A percentile compares a stretch with the other conserved stretches of the same genome.
Conservation (phyloP, 2,329 filamentous ascomycete species). For the Colletotrichum sp. region DNA sequence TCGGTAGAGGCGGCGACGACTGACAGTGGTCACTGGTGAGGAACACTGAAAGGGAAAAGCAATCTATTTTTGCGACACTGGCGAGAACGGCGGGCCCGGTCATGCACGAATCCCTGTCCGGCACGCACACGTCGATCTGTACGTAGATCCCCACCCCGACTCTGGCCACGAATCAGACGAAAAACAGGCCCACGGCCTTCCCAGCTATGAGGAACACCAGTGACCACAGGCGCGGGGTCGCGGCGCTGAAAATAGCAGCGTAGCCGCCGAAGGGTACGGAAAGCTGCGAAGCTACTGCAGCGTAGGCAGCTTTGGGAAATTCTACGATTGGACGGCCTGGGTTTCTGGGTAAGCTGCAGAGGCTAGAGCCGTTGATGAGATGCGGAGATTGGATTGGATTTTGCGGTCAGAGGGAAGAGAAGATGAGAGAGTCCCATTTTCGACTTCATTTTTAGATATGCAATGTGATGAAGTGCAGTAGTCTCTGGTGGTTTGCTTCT, state of each 20-base stretch:
- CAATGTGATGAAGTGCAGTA: not conserved
- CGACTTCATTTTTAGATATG: conserved; percentile 8
- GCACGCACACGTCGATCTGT: conserved; percentile 12
- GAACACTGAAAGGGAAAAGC: not conserved
- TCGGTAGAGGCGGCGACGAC: not conserved
- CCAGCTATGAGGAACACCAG: not conserved
- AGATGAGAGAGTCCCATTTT: not conserved
- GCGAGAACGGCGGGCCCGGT: not conserved
- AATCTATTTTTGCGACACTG: conserved; percentile 21
- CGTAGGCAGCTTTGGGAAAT: not conserved
- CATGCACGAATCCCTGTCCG: conserved; percentile 3
- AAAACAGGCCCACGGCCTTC: not conserved
- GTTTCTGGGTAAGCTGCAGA: not conserved
- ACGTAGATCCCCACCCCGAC: not conserved
- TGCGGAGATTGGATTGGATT: not conserved
- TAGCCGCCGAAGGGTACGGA: conserved; percentile 7
- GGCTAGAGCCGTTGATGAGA: not conserved
- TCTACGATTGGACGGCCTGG: conserved; percentile 16
- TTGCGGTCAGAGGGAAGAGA: not conserved
- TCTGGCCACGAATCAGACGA: not conserved
- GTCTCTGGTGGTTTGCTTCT: not conserved
- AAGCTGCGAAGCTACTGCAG: not conserved
- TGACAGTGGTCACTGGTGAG: not conserved
- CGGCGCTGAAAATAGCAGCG: conserved; percentile 15
- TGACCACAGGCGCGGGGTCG: not conserved